Conservation (phyloP, 2,329 filamentous ascomycete genomes). For the Amylocarpus encephaloides region DNA sequence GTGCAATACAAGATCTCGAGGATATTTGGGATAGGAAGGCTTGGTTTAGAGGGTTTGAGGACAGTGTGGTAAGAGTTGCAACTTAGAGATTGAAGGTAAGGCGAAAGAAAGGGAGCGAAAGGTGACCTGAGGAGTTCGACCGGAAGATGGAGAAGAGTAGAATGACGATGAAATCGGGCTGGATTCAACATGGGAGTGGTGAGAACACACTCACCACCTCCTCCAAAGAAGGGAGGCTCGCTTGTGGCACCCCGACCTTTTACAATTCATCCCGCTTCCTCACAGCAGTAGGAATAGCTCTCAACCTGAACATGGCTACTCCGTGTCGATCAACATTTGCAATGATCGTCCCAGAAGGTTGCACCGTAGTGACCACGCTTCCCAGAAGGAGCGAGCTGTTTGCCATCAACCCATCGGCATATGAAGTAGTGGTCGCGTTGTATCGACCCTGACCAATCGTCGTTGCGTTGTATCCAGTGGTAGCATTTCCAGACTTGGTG, state of each 20-base stretch:
- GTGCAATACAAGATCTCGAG: no score
- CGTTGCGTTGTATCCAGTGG: constrained; percentile 29
- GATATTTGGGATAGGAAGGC: no score
- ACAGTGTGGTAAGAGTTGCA: no score
- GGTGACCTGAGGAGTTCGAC: no score
- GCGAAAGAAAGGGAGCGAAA: no score
- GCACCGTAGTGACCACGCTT: constrained; percentile 38
- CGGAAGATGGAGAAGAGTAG: no score
- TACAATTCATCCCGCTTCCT: constrained; percentile 40
- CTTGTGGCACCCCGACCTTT: neutral
- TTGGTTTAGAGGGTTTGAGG: no score
- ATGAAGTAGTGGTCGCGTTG: constrained; percentile 44
- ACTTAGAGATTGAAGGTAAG: no score
- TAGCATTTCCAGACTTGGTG: constrained; percentile 29
- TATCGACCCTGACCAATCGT: constrained; percentile 32
- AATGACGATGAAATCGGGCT: no score
- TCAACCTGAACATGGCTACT: constrained; percentile 44
- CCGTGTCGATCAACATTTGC: constrained; percentile 43
- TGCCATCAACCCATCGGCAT: constrained; percentile 39
- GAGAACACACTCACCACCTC: no score
- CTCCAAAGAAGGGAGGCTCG: no score
- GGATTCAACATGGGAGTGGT: no score
- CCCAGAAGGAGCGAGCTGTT: constrained; percentile 42
- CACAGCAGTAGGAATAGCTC: constrained; percentile 28
- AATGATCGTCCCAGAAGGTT: constrained; percentile 36